Evolutionary conservation across 108 stramenopile genomes (phyloP).

Genomic region (Fragilariopsis cylindrus): DNA sequence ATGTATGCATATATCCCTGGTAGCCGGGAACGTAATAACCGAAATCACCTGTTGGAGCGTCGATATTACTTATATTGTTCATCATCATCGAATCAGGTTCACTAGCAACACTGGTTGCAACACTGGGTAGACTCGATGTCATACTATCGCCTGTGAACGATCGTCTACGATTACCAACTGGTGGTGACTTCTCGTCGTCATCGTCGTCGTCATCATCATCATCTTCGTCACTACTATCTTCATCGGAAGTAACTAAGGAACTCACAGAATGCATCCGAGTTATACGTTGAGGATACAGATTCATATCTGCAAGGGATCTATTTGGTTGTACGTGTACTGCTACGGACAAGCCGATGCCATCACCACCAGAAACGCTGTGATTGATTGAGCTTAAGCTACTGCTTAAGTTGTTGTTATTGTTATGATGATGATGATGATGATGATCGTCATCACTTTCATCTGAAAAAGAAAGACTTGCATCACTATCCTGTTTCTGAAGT

Average conservation of each 20-base stretch:
- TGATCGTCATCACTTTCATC: constrained; percentile 53
- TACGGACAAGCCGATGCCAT: constrained; percentile 22
- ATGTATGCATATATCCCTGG: background rate
- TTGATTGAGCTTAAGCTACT: background rate
- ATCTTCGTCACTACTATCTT: constrained; percentile 22
- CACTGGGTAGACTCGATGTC: constrained; percentile 13
- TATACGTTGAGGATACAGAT: constrained; percentile 36
- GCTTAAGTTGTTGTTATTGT: background rate
- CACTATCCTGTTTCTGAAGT: constrained; percentile 30
- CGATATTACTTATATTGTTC: background rate
- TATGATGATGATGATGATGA: constrained; percentile 12
- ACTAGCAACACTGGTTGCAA: constrained; percentile 14
- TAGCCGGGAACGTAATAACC: background rate
- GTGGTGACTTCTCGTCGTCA: background rate
- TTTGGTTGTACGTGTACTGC: constrained; percentile 20
- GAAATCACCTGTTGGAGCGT: background rate
- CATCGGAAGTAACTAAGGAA: constrained; percentile 43
- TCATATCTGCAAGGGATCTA: constrained; percentile 31
- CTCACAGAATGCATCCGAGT: constrained; percentile 58
- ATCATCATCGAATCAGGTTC: constrained; percentile 15
- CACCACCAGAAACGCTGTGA: background rate
- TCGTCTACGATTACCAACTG: constrained; percentile 19
- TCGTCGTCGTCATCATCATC: background rate
- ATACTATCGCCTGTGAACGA: constrained; percentile 13
- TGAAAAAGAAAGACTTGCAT: constrained; percentile 57